Evolutionary conservation across 192 early-diverging fungal genomes (phyloP).

Genomic region (Linnemannia hyalina): DNA sequence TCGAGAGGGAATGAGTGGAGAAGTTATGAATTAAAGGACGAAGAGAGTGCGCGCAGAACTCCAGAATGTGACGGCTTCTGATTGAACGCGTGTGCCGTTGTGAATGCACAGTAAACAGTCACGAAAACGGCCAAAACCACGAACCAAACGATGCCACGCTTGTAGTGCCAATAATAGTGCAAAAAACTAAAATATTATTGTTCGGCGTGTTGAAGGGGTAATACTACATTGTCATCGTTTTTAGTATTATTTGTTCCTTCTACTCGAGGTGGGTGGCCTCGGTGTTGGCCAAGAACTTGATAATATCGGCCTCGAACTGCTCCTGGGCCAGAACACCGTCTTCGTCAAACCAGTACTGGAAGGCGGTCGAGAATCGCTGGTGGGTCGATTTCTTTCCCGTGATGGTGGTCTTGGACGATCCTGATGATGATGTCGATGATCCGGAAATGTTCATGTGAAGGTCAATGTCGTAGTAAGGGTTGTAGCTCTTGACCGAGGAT

Average conservation of each 20-base stretch:
- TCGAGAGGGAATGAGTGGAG: no score
- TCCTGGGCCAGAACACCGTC: constrained; percentile 71
- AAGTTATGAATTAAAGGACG: no score
- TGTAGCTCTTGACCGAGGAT: constrained; percentile 62
- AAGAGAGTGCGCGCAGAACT: no score
- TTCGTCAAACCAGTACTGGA: constrained; percentile 75
- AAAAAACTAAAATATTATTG: no score
- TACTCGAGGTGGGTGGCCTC: constrained; percentile 64
- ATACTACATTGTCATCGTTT: no score
- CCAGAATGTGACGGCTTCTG: no score
- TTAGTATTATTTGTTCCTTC: neutral
- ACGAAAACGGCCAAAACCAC: no score
- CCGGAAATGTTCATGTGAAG: constrained; percentile 52
- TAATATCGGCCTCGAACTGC: constrained; percentile 67
- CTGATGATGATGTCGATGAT: neutral
- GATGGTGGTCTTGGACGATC: neutral
- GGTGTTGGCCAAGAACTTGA: constrained; percentile 61
- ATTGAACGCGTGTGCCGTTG: no score
- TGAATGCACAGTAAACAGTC: no score
- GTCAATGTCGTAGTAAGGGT: constrained; percentile 69
- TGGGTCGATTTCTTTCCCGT: constrained; percentile 62
- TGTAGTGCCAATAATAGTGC: no score
- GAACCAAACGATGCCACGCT: no score
- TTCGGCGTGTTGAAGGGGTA: no score
- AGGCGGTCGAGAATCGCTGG: constrained; percentile 67